Conservation (phyloP, 2,329 filamentous ascomycete genomes). For the Botryotinia calthae region DNA sequence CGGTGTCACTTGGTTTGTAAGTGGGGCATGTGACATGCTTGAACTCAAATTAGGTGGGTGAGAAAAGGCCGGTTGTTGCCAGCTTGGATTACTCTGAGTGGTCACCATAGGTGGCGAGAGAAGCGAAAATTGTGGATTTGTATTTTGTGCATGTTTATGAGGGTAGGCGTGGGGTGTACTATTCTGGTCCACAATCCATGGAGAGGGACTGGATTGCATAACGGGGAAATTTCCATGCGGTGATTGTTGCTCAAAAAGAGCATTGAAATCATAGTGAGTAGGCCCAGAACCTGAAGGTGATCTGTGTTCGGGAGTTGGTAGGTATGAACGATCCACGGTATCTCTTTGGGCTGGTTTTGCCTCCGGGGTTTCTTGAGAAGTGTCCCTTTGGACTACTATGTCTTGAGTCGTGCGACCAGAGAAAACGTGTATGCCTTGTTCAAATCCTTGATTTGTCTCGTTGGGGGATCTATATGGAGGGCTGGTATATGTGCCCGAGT, state of each 20-base stretch:
- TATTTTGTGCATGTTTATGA: background rate
- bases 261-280: constrained; percentile 34
- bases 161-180: background rate
- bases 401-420: background rate
- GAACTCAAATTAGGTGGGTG: background rate
- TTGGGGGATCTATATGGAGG: background rate
- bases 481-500: background rate
- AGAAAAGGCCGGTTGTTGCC: constrained; percentile 12
- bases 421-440: constrained; percentile 21
- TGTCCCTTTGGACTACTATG: background rate
- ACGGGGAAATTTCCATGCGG: background rate
- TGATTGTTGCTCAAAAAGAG: constrained; percentile 19
- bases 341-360: constrained; percentile 20
- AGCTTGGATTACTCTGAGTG: constrained; percentile 1
- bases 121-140: constrained; percentile 6
- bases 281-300: constrained; percentile 15
- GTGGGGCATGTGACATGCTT: background rate
- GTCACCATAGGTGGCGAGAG: background rate
- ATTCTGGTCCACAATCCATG: constrained; percentile 6
- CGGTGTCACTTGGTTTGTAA: background rate
- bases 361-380: background rate
- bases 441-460: constrained; percentile 7
- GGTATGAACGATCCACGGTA: constrained; percentile 27
- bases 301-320: constrained; percentile 24
- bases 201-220: background rate